Evolutionary conservation across 83 land plant species (phyloP).

Genomic region (Diphasiastrum complanatum): DNA sequence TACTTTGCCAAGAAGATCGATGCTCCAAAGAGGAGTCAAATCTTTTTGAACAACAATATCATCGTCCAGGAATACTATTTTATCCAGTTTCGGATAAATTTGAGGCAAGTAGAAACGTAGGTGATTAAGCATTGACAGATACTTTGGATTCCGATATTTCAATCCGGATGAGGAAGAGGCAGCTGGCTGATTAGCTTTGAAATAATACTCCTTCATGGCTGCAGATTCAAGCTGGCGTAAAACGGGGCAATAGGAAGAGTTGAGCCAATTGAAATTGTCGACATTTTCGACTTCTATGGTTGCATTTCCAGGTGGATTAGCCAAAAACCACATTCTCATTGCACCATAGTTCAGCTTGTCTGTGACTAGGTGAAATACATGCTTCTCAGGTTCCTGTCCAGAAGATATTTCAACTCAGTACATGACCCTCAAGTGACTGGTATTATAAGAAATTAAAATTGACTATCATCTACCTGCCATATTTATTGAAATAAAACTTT

Average conservation of each 20-base stretch:
- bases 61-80: background rate
- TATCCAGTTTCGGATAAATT: no score
- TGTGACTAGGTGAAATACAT: slow-evolving; percentile 1
- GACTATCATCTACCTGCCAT: background rate
- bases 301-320: slow-evolving; percentile 1
- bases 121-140: background rate
- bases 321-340: no score
- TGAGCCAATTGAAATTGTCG: background rate
- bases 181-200: background rate
- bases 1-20: background rate
- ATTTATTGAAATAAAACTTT: background rate
- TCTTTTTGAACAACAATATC: slow-evolving; percentile 2
- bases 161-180: background rate
- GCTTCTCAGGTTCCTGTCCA: slow-evolving; percentile 4
- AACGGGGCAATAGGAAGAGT: background rate
- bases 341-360: slow-evolving; percentile 1
- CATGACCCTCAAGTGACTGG: no score
- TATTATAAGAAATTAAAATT: background rate
- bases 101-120: no score
- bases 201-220: background rate
- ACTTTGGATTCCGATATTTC: background rate
- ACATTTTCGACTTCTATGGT: slow-evolving; percentile 1
- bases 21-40: background rate
- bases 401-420: no score
- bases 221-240: no score